These are phyloP conservation scores for Microcyclosporella mali DNA, from an alignment of 2,329 filamentous ascomycete genomes.

Conservation along the genomic window DNA sequence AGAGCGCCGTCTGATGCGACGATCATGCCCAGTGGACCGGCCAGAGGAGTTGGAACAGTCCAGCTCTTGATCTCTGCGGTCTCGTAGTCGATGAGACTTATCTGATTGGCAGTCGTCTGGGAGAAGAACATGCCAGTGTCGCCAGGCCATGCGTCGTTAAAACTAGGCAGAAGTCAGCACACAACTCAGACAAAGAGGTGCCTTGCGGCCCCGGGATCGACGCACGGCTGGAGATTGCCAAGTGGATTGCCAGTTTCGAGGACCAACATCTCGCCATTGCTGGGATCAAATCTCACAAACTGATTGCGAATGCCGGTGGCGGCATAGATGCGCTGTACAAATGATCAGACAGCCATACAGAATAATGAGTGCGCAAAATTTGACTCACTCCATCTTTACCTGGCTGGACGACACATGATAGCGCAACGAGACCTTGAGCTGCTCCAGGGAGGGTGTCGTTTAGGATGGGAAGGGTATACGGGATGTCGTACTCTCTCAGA, in stretches of 20 bases:
- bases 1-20: constrained; percentile 16
- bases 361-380: background rate
- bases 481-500: constrained; percentile 18
- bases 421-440: constrained; percentile 12
- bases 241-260: constrained; percentile 16
- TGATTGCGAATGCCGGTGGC: constrained; percentile 19
- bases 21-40: constrained; percentile 17
- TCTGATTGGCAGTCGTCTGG: constrained; percentile 18
- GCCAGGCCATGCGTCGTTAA: constrained; percentile 21
- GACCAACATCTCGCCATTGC: constrained; percentile 12
- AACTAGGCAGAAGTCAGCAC: too few relatives aligned
- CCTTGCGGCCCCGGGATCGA: too few relatives aligned
- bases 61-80: constrained; percentile 16
- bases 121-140: constrained; percentile 22
- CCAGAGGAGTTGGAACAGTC: constrained; percentile 16
- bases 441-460: constrained; percentile 15
- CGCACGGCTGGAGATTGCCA: constrained; percentile 19
- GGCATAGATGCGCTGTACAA: constrained; percentile 12
- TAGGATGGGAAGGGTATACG: constrained; percentile 16
- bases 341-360: background rate
- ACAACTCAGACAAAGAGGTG: too few relatives aligned
- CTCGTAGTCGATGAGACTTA: constrained; percentile 19
- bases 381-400: constrained; percentile 14
- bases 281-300: constrained; percentile 16
- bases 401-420: constrained; percentile 19